Evolutionary conservation across 139 green algal genomes (phyloP), one percentile per base, ranked within the genome.

Genomic region (Tetradesmus obliquus): DNA sequence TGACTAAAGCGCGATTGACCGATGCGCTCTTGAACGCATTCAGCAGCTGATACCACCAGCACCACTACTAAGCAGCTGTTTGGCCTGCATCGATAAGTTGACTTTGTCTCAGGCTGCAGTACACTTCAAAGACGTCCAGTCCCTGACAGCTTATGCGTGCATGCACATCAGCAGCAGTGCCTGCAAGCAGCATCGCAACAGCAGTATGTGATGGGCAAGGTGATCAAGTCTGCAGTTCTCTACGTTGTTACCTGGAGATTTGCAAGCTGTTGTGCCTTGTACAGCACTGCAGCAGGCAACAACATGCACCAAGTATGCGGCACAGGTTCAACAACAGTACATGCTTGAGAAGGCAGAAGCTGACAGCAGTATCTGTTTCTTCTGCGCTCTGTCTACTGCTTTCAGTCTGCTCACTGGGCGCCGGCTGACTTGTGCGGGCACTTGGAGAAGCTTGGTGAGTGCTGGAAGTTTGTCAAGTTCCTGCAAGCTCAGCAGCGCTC

Each of bases 361-460:
- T 45, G 32, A 45, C 32, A 45, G 32, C 32, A 45, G 0, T 45
- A 0, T 45, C 32, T 45, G 32, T 45, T 45, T 45, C 32, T 45
- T 45, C 32, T 45, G 32, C 32, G 32, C 32, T 45, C 32, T 45
- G 32, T 45, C 32, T 45, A 45, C 32, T 45, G 32, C 0, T 45
- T 45, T 45, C n/a, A 82, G 76, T 5, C 76, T 6, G 8, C 54
- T 15, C 45, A n/a, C 45, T 89, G 85, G 85, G 19, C 66, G 17
- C 85, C 85, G 8, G 85, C 85, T 20, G 85, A 89, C 62, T 45
- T 89, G 7, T 82, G 32, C 20, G 85, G 85, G 3, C 51, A 89
- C 62, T 45, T 89, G 13, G 62, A 89, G 5, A 81, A 89, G 62
- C 85, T 82, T 60, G 85, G 85, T 89, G 62, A 66, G 85, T 51